Conservation (phyloP, 2,329 filamentous ascomycete genomes). For the Penicillium decumbens region DNA sequence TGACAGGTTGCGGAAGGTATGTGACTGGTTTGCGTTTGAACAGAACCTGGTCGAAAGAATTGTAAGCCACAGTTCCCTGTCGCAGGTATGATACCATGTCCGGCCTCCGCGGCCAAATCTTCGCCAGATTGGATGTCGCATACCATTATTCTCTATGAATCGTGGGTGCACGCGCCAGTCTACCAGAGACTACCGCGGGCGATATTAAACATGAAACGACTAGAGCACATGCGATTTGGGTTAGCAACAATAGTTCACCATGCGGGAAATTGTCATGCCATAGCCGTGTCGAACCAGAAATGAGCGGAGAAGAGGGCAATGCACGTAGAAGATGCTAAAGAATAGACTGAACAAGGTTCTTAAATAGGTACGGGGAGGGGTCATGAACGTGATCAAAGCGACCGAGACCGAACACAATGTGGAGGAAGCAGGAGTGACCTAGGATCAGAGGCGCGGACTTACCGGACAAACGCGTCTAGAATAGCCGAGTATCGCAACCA, state of each 20-base stretch:
- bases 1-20: conserved; percentile 65
- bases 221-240: conserved; percentile 14
- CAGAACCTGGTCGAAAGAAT: conserved; percentile 62
- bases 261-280: not conserved
- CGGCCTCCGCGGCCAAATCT: not conserved
- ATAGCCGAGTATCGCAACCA: not conserved
- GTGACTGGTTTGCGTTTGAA: conserved; percentile 95
- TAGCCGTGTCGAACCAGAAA: not conserved
- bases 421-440: conserved; percentile 8
- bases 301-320: not conserved
- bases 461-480: conserved; percentile 16
- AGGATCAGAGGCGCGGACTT: conserved; percentile 8
- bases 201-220: conserved; percentile 17
- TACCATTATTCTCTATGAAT: conserved; percentile 31
- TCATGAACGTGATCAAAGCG: conserved; percentile 5
- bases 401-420: conserved; percentile 2
- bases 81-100: not conserved
- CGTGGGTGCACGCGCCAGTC: conserved; percentile 22
- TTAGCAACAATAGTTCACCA: conserved; percentile 12
- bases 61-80: conserved; percentile 19
- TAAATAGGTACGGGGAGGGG: not conserved
- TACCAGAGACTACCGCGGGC: conserved; percentile 21
- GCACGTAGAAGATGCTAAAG: not conserved
- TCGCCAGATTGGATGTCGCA: conserved; percentile 12
- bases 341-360: not conserved